Evolutionary conservation across 208 protist genomes (phyloP).

Genomic region (Naegleria lovaniensis): DNA sequence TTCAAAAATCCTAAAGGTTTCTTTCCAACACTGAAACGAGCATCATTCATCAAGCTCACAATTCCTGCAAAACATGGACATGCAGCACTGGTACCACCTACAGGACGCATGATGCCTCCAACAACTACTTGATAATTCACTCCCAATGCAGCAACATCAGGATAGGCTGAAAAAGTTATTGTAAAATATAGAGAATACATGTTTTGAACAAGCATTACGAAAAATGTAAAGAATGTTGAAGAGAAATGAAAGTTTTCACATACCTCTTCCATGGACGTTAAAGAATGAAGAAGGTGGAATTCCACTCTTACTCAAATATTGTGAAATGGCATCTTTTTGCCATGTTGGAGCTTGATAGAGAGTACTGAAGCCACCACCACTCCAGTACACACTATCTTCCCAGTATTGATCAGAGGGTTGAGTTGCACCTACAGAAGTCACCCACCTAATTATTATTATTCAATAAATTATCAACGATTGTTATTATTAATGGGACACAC

Average conservation of each 20-base stretch:
- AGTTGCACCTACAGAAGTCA: background rate
- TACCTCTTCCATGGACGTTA: conserved; percentile 3
- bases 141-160: conserved; percentile 19
- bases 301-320: background rate
- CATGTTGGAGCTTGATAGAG: background rate
- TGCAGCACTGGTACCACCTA: background rate
- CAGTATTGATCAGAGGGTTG: background rate
- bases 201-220: too few relatives aligned
- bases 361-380: conserved; percentile 34
- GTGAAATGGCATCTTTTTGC: background rate
- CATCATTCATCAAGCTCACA: conserved; percentile 49
- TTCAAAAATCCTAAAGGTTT: conserved; percentile 55
- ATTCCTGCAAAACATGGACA: conserved; percentile 45
- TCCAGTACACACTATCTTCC: background rate
- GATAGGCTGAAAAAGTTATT: too few relatives aligned
- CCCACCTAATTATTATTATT: too few relatives aligned
- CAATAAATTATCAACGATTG: too few relatives aligned
- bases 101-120: background rate
- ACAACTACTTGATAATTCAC: background rate
- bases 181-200: too few relatives aligned
- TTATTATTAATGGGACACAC: too few relatives aligned
- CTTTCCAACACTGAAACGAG: conserved; percentile 38
- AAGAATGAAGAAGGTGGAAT: background rate
- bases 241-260: too few relatives aligned
- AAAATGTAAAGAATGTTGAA: too few relatives aligned